Percentiles rank a stretch among this genome's conserved stretches.
Conservation (phyloP, 305 asterid species). For the Fraxinus sp. region DNA sequence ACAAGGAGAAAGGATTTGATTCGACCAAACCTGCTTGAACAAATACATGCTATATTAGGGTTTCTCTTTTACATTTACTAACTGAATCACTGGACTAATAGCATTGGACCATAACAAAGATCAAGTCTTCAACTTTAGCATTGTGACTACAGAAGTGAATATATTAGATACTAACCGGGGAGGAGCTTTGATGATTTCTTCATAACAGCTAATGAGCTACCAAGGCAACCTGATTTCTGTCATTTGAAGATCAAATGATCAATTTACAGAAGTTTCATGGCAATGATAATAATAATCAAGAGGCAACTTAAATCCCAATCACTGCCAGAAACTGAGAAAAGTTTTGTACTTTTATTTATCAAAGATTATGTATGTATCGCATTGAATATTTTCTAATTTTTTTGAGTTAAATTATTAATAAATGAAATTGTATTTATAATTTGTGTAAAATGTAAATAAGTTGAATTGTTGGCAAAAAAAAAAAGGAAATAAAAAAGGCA, state of each 20-base stretch:
- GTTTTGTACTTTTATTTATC: not conserved
- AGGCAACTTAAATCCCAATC: conserved; percentile 23
- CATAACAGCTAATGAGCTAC: conserved; percentile 64
- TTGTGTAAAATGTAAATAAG: too few species aligned
- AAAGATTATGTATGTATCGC: too few species aligned
- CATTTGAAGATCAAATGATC: conserved; percentile 21
- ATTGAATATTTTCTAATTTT: too few species aligned
- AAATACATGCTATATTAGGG: not conserved
- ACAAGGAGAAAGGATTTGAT: not conserved
- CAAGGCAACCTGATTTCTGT: conserved; percentile 63
- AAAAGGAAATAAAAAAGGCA: too few species aligned
- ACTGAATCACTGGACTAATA: not conserved
- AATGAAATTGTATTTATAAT: too few species aligned
- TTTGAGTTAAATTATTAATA: too few species aligned
- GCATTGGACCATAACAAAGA: not conserved
- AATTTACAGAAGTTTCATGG: not conserved
- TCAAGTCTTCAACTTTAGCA: not conserved
- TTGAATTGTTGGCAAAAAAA: too few species aligned
- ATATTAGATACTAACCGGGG: conserved; percentile 59
- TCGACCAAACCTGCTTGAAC: not conserved
- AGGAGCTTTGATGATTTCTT: conserved; percentile 59
- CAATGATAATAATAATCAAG: conserved; percentile 5
- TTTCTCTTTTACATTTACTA: not conserved
- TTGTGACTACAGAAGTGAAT: not conserved
- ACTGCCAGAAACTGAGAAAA: not conserved